Evolutionary conservation across 2,329 filamentous ascomycete genomes (phyloP).

Genomic region (Neofusicoccum laricinum): DNA sequence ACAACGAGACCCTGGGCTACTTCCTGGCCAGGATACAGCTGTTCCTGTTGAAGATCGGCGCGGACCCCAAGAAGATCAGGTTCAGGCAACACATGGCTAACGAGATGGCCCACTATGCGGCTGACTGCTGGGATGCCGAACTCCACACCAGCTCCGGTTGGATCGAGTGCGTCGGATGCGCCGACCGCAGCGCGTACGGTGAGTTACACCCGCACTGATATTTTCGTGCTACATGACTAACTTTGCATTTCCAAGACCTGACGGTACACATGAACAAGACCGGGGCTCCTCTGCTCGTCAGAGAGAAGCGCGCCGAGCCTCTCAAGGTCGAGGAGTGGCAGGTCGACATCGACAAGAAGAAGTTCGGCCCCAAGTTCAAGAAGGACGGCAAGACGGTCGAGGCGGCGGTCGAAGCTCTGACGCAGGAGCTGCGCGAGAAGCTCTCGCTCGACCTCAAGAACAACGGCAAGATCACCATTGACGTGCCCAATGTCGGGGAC

Average conservation of each 20-base stretch:
- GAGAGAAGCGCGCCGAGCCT: conserved; percentile 76
- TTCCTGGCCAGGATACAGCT: conserved; percentile 91
- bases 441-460: conserved; percentile 71
- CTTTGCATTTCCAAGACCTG: conserved; percentile 53
- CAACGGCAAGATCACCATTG: conserved; percentile 71
- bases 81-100: conserved; percentile 97
- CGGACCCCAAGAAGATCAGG: conserved; percentile 82
- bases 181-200: conserved; percentile 93
- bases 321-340: conserved; percentile 82
- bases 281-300: conserved; percentile 77
- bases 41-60: conserved; percentile 84
- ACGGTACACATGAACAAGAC: conserved; percentile 87
- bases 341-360: conserved; percentile 87
- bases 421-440: conserved; percentile 78
- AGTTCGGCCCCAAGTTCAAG: conserved; percentile 92
- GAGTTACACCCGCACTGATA: conserved; percentile 48
- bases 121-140: conserved; percentile 97
- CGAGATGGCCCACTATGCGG: conserved; percentile 90
- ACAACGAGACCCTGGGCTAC: conserved; percentile 98
- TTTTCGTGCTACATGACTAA: conserved; percentile 82
- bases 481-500: conserved; percentile 64
- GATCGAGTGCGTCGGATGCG: conserved; percentile 98
- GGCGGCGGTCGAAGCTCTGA: conserved; percentile 69
- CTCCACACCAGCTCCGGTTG: conserved; percentile 88
- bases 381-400: conserved; percentile 88